These are phyloP conservation scores for Quercus suber DNA, from an alignment of 306 rosid species.

Conservation along the genomic window DNA sequence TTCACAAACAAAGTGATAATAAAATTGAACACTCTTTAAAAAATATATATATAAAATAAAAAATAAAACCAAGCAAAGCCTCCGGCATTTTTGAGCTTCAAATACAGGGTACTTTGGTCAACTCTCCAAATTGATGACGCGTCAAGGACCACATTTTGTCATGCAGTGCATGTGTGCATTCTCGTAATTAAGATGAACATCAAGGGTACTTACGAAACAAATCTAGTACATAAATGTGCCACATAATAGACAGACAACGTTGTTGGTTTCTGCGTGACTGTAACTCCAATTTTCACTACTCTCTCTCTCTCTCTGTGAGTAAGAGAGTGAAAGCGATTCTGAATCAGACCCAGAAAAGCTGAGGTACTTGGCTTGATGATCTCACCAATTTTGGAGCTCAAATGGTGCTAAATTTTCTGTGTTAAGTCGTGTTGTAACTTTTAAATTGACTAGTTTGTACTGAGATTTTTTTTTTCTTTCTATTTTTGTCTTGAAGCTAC, in stretches of 20 bases:
- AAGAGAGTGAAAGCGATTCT: not conserved
- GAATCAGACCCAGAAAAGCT: slow-evolving; percentile 11
- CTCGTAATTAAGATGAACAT: slow-evolving; percentile 31
- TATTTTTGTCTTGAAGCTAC: slow-evolving; percentile 8
- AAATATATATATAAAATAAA: too few species aligned
- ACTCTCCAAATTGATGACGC: not conserved
- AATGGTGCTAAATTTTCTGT: not conserved
- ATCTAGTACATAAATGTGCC: slow-evolving; percentile 36
- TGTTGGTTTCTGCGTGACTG: slow-evolving; percentile 4
- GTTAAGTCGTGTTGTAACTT: slow-evolving; percentile 1
- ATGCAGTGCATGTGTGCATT: slow-evolving; percentile 30
- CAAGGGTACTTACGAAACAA: slow-evolving; percentile 23
- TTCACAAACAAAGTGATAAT: not conserved
- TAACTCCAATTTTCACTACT: not conserved
- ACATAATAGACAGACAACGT: slow-evolving; percentile 10
- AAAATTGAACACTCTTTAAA: too few species aligned
- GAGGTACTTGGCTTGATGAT: slow-evolving; percentile 20
- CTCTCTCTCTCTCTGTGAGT: not conserved
- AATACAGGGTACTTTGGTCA: slow-evolving; percentile 21
- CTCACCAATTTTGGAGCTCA: not conserved
- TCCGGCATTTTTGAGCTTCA: not conserved
- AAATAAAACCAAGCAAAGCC: too few species aligned
- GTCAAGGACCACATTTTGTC: slow-evolving; percentile 22
- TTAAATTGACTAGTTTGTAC: not conserved
- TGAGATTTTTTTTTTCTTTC: not conserved